Base-by-base conservation (phyloP, 768 basidiomycete species). In the Termitomyces titanicus region DNA sequence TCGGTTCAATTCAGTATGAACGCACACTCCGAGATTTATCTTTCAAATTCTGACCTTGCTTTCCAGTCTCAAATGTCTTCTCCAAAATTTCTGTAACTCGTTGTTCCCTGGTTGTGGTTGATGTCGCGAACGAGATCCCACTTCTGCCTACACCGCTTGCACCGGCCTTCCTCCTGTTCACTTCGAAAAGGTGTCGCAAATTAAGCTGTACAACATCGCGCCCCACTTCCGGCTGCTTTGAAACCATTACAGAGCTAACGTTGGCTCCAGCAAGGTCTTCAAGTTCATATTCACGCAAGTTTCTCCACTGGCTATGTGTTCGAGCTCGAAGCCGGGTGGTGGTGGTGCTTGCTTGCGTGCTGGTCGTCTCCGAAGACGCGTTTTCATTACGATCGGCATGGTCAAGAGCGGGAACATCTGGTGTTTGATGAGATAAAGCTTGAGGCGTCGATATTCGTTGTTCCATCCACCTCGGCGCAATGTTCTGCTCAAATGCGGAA, bases 181-280 rank as follows among this genome's bases (percentile, higher is more conserved):
- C 17, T 24, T 18, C 22, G 10, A 27, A 24, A 4, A 58, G 25
- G 20, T 58, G 57, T 18, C 57, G 52, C 34, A 50, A 22, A 50
- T 50, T 54, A 8, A 54, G 27, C n/a, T 25, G 7, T 25, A 54
- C 12, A 22, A 49, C 35, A 11, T 54, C 42, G n/a, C 24, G 8
- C 0, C 27, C 48, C 24, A 48, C 24, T 4, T 25, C 35, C 12
- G 24, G 37, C 7, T 27, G 17, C 37, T 38, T 18, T 27, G 37
- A 27, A 22, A 33, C 31, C n/a, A 1, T 10, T 33, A 33, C 13
- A 8, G 20, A 46, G 33, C 24, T 37, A 10, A 48, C 34, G 17
- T 37, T 25, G 17, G 33, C 17, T 17, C 22, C 34, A 25, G 47
- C 33, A 17, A 35, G 15, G 25, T 43, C 24, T 6, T 42, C 40